Percentiles rank a stretch among this genome's conserved stretches.
phyloP scores from a whole-genome alignment of 2,329 filamentous ascomycete genomes.

The Aureobasidium zeae region DNA sequence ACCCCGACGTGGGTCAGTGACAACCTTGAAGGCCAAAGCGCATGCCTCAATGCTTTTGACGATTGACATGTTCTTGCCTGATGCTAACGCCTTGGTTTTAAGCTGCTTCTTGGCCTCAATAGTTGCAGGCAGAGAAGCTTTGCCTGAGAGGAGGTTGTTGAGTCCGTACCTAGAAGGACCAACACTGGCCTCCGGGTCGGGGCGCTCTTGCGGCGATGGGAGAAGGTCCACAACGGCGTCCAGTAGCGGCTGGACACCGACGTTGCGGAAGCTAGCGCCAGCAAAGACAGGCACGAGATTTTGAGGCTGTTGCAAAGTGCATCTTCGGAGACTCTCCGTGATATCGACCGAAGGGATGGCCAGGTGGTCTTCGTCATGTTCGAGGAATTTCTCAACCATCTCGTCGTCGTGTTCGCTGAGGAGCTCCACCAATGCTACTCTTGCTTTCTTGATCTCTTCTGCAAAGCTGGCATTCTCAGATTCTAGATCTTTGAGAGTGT shows the following conservation, averaged over 20 bases:
- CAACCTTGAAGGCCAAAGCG: constrained; percentile 81
- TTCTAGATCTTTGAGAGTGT: constrained; percentile 46
- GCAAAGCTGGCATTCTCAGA: constrained; percentile 42
- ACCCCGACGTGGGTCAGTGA: constrained; percentile 75
- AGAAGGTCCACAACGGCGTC: constrained; percentile 83
- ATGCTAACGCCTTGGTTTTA: constrained; percentile 17
- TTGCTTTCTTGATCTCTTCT: constrained; percentile 63
- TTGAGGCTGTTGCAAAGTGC: constrained; percentile 59
- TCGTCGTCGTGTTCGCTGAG: constrained; percentile 82
- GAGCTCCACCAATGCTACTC: constrained; percentile 68
- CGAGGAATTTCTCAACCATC: constrained; percentile 76
- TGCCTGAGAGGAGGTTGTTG: constrained; percentile 34
- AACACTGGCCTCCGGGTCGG: constrained; percentile 67
- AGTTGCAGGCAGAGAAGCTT: constrained; percentile 21
- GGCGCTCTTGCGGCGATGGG: constrained; percentile 70
- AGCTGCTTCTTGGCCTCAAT: constrained; percentile 16
- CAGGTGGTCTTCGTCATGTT: constrained; percentile 62
- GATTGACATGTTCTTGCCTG: constrained; percentile 23
- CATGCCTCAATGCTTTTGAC: constrained; percentile 59
- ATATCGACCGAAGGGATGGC: constrained; percentile 58
- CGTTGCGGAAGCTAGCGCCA: constrained; percentile 85
- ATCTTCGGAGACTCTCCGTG: constrained; percentile 62
- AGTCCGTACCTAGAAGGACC: constrained; percentile 48
- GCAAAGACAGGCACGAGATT: constrained; percentile 78
- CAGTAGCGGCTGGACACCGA: constrained; percentile 84